These are phyloP conservation scores for Rhizophagus sp. DNA, from an alignment of 192 early-diverging fungal genomes.

Conservation along the genomic window DNA sequence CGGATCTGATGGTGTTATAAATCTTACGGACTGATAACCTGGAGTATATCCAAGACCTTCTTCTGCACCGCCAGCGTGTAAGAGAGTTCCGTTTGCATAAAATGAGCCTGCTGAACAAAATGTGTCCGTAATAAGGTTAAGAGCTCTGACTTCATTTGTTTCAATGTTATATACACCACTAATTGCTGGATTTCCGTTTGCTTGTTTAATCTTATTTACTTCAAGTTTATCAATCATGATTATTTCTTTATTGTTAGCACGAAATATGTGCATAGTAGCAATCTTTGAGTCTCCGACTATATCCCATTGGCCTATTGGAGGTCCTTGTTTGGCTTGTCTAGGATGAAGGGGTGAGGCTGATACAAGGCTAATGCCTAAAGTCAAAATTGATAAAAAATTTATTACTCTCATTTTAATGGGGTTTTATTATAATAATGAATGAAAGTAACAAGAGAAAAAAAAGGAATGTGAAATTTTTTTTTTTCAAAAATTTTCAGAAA, in stretches of 20 bases:
- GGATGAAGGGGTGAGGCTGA: too few species aligned
- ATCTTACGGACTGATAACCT: conserved; percentile 48
- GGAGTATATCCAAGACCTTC: neutral
- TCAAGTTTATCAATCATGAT: conserved; percentile 61
- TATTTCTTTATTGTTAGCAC: conserved; percentile 44
- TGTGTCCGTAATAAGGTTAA: conserved; percentile 45
- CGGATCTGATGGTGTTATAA: conserved; percentile 42
- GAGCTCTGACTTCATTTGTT: conserved; percentile 37
- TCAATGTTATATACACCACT: conserved; percentile 51
- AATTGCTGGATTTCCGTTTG: conserved; percentile 45
- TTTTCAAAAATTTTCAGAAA: too few species aligned
- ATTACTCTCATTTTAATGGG: too few species aligned
- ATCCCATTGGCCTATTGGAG: neutral
- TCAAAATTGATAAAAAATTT: too few species aligned
- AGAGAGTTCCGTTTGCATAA: conserved; percentile 50
- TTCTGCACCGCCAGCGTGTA: conserved; percentile 52
- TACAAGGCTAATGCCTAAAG: too few species aligned
- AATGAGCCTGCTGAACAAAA: conserved; percentile 59
- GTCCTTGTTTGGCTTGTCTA: too few species aligned
- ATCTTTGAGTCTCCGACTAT: neutral
- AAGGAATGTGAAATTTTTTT: too few species aligned
- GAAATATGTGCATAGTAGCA: conserved; percentile 50
- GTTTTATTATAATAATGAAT: too few species aligned
- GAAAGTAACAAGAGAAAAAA: too few species aligned
- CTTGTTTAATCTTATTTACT: conserved; percentile 32